Conservation (phyloP, 108 stramenopile species). For the Chaetoceros tenuissimus region DNA sequence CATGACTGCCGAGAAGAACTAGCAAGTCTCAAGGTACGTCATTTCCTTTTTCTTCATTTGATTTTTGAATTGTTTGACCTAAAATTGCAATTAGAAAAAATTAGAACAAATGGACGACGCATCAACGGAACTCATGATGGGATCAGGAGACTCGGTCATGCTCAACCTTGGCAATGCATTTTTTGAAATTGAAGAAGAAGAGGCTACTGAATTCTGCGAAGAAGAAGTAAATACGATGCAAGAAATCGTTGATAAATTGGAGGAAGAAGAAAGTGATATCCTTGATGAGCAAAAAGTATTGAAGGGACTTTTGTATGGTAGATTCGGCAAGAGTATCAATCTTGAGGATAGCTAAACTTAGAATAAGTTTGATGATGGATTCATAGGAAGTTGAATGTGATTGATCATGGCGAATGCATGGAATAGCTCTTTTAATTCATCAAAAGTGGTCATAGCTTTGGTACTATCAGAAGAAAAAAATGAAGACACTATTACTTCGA, state of each 20-base stretch:
- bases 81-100: conserved; percentile 30
- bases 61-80: not conserved
- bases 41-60: not conserved
- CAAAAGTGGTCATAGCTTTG: no score
- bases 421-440: no score
- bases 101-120: conserved; percentile 88
- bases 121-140: conserved; percentile 93
- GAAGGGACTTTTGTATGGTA: conserved; percentile 76
- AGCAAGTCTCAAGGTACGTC: conserved; percentile 45
- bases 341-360: conserved; percentile 57
- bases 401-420: no score
- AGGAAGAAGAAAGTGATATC: conserved; percentile 60
- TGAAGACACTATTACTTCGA: no score
- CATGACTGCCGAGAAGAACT: conserved; percentile 62
- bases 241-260: conserved; percentile 46
- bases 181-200: conserved; percentile 77
- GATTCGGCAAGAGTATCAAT: conserved; percentile 88
- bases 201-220: conserved; percentile 84
- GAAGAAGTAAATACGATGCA: conserved; percentile 71
- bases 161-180: conserved; percentile 81
- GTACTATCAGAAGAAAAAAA: no score
- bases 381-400: no score
- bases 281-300: conserved; percentile 54
- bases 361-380: no score
- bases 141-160: conserved; percentile 52